These are phyloP conservation scores for Debaryomyces robertsiae DNA, from an alignment of 1,139 yeast species.

Conservation along the genomic window DNA sequence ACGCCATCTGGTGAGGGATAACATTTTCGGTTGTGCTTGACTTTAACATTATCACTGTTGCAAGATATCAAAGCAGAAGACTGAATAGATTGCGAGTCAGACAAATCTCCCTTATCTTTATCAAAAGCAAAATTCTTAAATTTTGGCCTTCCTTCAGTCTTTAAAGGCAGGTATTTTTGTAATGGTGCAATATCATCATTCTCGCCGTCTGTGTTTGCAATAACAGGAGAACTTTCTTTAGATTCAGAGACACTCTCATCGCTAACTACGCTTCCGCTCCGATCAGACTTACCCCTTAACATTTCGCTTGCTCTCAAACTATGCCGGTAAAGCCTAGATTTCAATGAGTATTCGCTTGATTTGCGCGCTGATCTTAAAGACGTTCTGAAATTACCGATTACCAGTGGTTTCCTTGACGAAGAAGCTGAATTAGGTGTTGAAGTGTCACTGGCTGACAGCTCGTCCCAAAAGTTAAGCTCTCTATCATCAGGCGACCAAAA, in stretches of 20 bases:
- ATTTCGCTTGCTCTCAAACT: slow-evolving; percentile 4
- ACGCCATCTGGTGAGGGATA: slow-evolving; percentile 59
- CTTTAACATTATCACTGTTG: slow-evolving; percentile 28
- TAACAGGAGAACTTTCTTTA: not conserved
- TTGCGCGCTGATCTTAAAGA: slow-evolving; percentile 6
- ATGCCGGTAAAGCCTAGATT: slow-evolving; percentile 5
- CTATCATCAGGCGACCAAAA: slow-evolving; percentile 77
- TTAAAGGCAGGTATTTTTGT: not conserved
- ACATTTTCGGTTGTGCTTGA: slow-evolving; percentile 28
- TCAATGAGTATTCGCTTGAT: slow-evolving; percentile 1
- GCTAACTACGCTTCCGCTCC: not conserved
- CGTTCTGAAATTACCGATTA: not conserved
- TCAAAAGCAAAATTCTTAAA: slow-evolving; percentile 6
- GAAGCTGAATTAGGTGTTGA: not conserved
- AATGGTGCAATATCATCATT: not conserved
- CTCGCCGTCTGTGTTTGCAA: no score
- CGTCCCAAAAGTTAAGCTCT: slow-evolving; percentile 8
- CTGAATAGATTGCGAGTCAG: slow-evolving; percentile 14
- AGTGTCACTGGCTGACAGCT: not conserved
- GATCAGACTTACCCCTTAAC: not conserved
- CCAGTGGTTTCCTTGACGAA: slow-evolving; percentile 9
- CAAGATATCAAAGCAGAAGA: slow-evolving; percentile 21
- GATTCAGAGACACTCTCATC: not conserved
- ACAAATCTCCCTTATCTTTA: slow-evolving; percentile 10
- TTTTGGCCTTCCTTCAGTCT: not conserved